phyloP scores from a whole-genome alignment of 2,329 filamentous ascomycete genomes.

The Apiospora malaysiana region DNA sequence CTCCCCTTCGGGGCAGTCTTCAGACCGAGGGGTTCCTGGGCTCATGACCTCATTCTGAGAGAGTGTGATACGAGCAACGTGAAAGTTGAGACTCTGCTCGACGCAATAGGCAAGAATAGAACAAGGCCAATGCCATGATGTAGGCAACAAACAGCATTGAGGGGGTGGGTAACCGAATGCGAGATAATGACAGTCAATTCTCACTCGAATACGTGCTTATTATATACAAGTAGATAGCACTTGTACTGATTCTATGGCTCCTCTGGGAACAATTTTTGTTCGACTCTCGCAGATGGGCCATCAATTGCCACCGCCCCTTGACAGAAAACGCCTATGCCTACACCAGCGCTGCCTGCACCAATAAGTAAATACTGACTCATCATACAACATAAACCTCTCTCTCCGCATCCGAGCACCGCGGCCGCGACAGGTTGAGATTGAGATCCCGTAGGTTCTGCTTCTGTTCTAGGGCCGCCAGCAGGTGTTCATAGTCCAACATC shows the following conservation, averaged over 20 bases:
- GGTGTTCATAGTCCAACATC: not conserved
- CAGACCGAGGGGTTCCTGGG: not conserved
- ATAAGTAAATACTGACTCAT: not conserved
- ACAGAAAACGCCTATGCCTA: not conserved
- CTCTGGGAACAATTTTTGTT: no score
- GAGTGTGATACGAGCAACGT: not conserved
- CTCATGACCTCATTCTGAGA: not conserved
- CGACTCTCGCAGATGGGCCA: no score
- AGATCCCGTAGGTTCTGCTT: not conserved
- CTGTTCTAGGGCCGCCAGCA: not conserved
- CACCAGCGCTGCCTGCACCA: no score
- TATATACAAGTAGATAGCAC: not conserved
- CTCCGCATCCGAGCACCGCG: conserved; percentile 13
- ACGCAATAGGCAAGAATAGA: not conserved
- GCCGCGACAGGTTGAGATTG: not conserved
- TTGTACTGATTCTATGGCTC: no score
- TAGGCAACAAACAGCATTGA: not conserved
- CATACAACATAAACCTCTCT: not conserved
- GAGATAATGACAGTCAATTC: not conserved
- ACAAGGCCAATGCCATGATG: not conserved
- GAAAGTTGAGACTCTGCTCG: not conserved
- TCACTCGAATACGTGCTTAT: not conserved
- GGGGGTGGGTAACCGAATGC: not conserved
- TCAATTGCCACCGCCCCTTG: not conserved
- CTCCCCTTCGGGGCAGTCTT: not conserved